Evolutionary conservation across 805 yeast species (phyloP), one percentile per base, ranked within the genome.

Genomic region (Starmera amethionina): DNA sequence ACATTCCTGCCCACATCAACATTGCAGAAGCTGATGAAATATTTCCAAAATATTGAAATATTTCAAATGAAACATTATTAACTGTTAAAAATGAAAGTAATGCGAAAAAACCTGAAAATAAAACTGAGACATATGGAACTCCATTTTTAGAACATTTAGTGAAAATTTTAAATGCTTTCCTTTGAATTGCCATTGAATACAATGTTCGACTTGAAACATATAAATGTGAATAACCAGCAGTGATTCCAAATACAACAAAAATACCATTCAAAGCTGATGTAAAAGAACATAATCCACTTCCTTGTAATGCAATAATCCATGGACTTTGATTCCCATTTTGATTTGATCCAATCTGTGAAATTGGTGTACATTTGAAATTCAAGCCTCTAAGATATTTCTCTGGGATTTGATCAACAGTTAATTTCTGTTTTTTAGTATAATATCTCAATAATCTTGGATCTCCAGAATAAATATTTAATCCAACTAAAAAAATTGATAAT

Each of bases 1-100:
- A 77, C 73, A 82, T 75, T 5, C 86, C 83, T 47, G 69, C 61
- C 95, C 95, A 87, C 34, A 83, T 86, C 30, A 87, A 60, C 40
- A 86, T 72, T 0, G 88, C 89, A 1, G 89, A 73, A 0, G 89
- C 75, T 3, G 89, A 77, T 39, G 84, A 73, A 30, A 84, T 68
- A 48, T 78, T 77, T 8, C 82, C 72, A 42, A 84, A 62, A 49
- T 80, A 74, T 44, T 75, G 82, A 48, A 85, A 84, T 5, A 81
- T 81, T 13, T 64, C 59, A 13, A 82, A 73, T 0, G 88, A 78
- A 32, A 66, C 58, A 40, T 71, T 65, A 35, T 75, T 68, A 5
- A 80, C 77, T 4, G 84, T 73, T 18, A 82, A 54, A 54, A 65
- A 82, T 0, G 87, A 72, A 31, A 82, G 58, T 3, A 75, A 52